Conservation (phyloP, 352 stramenopile species). For the Globisporangium canariense region DNA sequence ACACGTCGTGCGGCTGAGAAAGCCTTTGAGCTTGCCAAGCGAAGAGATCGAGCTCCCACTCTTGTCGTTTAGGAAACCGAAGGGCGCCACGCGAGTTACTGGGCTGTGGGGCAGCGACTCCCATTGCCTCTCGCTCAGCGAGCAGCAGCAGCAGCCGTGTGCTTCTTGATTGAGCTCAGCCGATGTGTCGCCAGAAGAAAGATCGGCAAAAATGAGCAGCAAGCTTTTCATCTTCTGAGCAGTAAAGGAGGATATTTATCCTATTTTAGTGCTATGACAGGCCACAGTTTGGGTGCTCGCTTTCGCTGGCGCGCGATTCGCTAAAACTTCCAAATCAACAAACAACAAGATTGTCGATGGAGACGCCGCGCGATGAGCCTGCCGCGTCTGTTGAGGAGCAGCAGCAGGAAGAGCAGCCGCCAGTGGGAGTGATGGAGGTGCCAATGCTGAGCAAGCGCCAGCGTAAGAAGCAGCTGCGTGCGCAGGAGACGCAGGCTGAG, state of each 20-base stretch:
- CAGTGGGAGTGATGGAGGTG: background rate
- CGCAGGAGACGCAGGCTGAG: constrained; percentile 16
- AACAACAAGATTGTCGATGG: background rate
- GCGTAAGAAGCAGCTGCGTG: constrained; percentile 39
- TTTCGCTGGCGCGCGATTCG: background rate
- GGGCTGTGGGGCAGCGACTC: too few relatives aligned
- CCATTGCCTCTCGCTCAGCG: too few relatives aligned
- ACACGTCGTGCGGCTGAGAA: too few relatives aligned
- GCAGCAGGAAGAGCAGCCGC: background rate
- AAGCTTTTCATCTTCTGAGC: background rate
- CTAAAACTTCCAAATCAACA: background rate
- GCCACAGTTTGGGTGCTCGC: too few relatives aligned
- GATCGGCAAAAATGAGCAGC: background rate
- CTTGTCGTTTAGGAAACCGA: too few relatives aligned
- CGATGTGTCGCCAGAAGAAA: background rate
- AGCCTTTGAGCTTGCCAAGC: too few relatives aligned
- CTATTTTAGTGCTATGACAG: too few relatives aligned
- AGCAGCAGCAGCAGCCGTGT: too few relatives aligned
- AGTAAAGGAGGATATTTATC: too few relatives aligned
- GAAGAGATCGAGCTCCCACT: too few relatives aligned
- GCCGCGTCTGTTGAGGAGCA: background rate
- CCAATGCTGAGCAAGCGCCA: constrained; percentile 32
- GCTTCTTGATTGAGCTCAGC: too few relatives aligned
- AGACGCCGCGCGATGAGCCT: background rate
- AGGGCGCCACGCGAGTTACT: too few relatives aligned